Percentiles rank a stretch among this genome's conserved stretches.
phyloP scores from a whole-genome alignment of 495 filamentous ascomycete genomes.

The Lichenothelia convexa region DNA sequence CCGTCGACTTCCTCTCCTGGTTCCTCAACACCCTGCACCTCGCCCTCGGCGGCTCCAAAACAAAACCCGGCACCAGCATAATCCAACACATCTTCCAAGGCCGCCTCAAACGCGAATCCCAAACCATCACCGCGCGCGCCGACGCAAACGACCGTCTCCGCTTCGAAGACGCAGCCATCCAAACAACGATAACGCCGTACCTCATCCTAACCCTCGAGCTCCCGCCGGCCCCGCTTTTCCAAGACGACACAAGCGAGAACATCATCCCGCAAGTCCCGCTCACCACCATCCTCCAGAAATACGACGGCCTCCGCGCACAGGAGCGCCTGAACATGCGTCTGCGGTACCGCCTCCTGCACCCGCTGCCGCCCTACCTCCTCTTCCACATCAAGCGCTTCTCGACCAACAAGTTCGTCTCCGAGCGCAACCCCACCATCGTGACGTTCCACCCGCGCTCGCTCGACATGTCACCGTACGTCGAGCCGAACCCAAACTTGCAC shows the following conservation, averaged over 20 bases:
- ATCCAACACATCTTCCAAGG: constrained; percentile 90
- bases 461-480: constrained; percentile 76
- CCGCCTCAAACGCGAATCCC: constrained; percentile 74
- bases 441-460: constrained; percentile 73
- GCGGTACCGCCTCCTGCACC: constrained; percentile 80
- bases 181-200: constrained; percentile 57
- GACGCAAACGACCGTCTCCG: constrained; percentile 75
- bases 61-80: constrained; percentile 62
- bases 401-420: constrained; percentile 83
- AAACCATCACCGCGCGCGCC: constrained; percentile 82
- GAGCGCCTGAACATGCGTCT: constrained; percentile 73
- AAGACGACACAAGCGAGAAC: constrained; percentile 73
- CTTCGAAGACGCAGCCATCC: constrained; percentile 83
- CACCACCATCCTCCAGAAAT: constrained; percentile 77
- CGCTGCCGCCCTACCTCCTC: constrained; percentile 75
- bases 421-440: constrained; percentile 96
- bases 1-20: constrained; percentile 92
- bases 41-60: constrained; percentile 73
- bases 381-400: constrained; percentile 97
- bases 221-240: constrained; percentile 87
- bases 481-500: constrained; percentile 44
- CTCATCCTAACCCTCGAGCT: constrained; percentile 85
- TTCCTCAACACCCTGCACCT: constrained; percentile 92
- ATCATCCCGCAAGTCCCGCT: constrained; percentile 94
- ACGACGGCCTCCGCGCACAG: constrained; percentile 75